Conservation (phyloP, 2,329 filamentous ascomycete genomes). For the Sphaerulina populicola region DNA sequence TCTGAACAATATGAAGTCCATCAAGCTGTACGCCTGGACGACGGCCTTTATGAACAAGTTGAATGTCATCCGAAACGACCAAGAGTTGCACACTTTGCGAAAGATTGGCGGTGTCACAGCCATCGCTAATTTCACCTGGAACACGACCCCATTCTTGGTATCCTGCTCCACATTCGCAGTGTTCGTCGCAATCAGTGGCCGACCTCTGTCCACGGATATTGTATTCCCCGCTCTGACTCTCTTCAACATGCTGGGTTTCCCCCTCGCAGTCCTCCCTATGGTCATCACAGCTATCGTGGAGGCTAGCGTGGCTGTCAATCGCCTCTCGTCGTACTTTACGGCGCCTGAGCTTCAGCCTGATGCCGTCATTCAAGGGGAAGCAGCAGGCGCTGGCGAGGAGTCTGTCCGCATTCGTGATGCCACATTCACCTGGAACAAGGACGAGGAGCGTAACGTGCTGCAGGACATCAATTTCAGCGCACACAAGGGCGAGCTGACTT, state of each 20-base stretch:
- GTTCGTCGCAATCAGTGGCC: slow-evolving; percentile 75
- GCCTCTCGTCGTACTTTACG: slow-evolving; percentile 73
- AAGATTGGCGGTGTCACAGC: slow-evolving; percentile 94
- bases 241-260: slow-evolving; percentile 95
- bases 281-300: slow-evolving; percentile 96
- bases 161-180: slow-evolving; percentile 94
- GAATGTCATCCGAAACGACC: slow-evolving; percentile 90
- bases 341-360: slow-evolving; percentile 86
- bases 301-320: slow-evolving; percentile 81
- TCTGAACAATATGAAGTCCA: slow-evolving; percentile 97
- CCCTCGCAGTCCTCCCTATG: slow-evolving; percentile 89
- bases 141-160: slow-evolving; percentile 91
- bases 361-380: slow-evolving; percentile 62
- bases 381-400: slow-evolving; percentile 73
- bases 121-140: slow-evolving; percentile 96
- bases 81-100: slow-evolving; percentile 86
- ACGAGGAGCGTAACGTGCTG: slow-evolving; percentile 59
- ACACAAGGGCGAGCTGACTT: slow-evolving; percentile 86
- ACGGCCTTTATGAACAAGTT: slow-evolving; percentile 96
- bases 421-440: slow-evolving; percentile 89
- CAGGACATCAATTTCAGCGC: slow-evolving; percentile 80
- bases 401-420: slow-evolving; percentile 74
- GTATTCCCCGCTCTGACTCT: slow-evolving; percentile 88
- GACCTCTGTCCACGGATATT: slow-evolving; percentile 82
- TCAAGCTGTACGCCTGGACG: slow-evolving; percentile 98